Base-by-base conservation (phyloP, 1,139 yeast genomes). In the Lodderomyces metapsilosis region DNA sequence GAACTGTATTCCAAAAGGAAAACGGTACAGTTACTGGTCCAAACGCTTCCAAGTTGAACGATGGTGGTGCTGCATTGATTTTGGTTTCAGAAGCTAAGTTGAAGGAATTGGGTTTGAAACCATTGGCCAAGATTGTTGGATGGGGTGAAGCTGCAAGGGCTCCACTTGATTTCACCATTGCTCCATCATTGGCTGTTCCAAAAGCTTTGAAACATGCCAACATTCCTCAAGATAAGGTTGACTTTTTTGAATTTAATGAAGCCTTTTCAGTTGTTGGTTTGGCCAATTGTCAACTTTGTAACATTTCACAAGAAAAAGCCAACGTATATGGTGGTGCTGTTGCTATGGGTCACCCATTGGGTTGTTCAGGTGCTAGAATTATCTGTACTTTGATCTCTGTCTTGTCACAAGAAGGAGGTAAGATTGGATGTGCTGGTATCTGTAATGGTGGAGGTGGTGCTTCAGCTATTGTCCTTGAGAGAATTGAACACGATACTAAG, bases 371-470 rank as follows among this genome's bases (percentile, higher is more conserved):
- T 65, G 97, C 98, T 35, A 84, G 98, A 74, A 80, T 92, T 58
- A 78, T 91, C 45, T 88, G 87, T 52, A 92, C 98, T 37, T 76
- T 92, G 65, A 64, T 82, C 48, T 78, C 85, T 43, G 84, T 89
- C 11, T 78, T 92, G 61, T 54, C 68, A 34, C 96, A 89, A 70
- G 92, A 84, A 67, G 76, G 76, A 47, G 98, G 97, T 59, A 88
- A 84, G 72, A 68, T 82, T 54, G 98, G 98, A 64, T 88, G 81
- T 52, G 96, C 96, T 56, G 96, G 88, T 64, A 84, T 92, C 62
- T 92, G 98, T 77, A 92, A 92, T 67, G 98, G 98, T 74, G 98
- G 98, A 59, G 98, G 98, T 63, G 98, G 98, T 63, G 98, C 97
- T 44, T 84, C 95, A 27, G 51, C 66, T 10, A 52, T 61, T 49